Base-by-base conservation (phyloP, 768 basidiomycete genomes). In the Mycena crocata region DNA sequence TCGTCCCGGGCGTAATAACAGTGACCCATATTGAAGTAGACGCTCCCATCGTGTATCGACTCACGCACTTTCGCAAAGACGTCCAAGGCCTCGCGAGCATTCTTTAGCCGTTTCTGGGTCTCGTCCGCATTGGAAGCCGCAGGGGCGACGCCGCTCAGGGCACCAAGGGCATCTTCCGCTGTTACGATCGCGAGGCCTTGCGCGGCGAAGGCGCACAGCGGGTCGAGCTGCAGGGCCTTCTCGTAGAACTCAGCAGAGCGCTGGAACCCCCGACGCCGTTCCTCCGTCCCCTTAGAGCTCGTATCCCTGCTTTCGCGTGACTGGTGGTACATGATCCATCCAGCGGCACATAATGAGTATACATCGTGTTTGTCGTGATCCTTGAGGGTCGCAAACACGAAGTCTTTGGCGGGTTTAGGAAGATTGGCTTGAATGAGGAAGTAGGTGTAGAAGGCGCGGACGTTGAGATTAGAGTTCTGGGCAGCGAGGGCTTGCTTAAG, bases 21-120 rank as follows among this genome's bases (percentile, higher is more conserved):
- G 73, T 99, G 98, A 0, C 96, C 98, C 84, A 98, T 96, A 76
- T 99, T 99, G 74, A 94, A 84, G 74, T 96, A 95, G 5, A 98
- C 95, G 64, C 93, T 93, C 9, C 93, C 94, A 62, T 87, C 85
- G 63, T 88, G 87, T 57, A 95, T 80, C 2, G 90, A 91, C 80
- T 99, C 98, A 59, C 95, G 86, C 56, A 99, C 91, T 78, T 97
- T 95, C 3, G 90, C 91, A 73, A 99, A 95, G 37, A 97, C 86
- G 51, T 92, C 90, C 46, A 99, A 79, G 0, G 98, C 97, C 56
- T 98, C 95, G 9, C 94, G 86, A 3, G 94, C 88, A 71, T 93
- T 92, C 79, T 87, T 87, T 67, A 89, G 72, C 48, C 93, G 84
- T 67, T 86, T 86, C 70, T 87, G 85, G 0, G 82, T 79, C 64